Conservation (phyloP, 306 rosid species). For the Rosa persica region DNA sequence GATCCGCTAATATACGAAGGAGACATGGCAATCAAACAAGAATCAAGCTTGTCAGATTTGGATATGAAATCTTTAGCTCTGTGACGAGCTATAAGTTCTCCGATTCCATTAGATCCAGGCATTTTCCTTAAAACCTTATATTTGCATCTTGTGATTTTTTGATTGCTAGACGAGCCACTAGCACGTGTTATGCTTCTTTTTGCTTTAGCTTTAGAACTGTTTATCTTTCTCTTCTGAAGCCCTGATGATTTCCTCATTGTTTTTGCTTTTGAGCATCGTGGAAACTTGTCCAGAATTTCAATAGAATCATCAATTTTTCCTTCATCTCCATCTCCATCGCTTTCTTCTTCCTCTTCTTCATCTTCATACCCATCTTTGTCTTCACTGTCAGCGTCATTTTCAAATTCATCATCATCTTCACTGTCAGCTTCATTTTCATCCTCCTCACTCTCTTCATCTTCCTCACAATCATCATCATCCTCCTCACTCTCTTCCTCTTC, state of each 20-base stretch:
- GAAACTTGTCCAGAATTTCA: background rate
- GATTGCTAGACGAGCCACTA: background rate
- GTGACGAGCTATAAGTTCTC: background rate
- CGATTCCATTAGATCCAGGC: background rate
- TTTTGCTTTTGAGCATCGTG: background rate
- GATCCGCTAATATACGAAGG: background rate
- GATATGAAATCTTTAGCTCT: background rate
- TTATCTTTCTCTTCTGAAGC: background rate
- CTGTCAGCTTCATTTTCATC: background rate
- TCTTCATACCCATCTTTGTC: background rate
- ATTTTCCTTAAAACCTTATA: too few relatives aligned
- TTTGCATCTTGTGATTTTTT: too few relatives aligned
- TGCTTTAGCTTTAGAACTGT: background rate
- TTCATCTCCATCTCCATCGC: background rate
- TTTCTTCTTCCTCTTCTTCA: background rate
- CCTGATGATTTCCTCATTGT: background rate
- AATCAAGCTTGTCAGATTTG: background rate
- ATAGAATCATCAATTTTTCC: background rate
- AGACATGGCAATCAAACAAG: background rate
- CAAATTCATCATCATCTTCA: background rate
- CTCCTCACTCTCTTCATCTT: background rate
- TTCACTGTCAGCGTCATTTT: background rate
- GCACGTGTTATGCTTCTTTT: background rate
- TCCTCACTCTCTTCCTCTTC: background rate
- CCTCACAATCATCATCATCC: background rate